Base-by-base conservation (phyloP, 1,284 basidiomycete genomes). In the Stygiomarasmius scandens region DNA sequence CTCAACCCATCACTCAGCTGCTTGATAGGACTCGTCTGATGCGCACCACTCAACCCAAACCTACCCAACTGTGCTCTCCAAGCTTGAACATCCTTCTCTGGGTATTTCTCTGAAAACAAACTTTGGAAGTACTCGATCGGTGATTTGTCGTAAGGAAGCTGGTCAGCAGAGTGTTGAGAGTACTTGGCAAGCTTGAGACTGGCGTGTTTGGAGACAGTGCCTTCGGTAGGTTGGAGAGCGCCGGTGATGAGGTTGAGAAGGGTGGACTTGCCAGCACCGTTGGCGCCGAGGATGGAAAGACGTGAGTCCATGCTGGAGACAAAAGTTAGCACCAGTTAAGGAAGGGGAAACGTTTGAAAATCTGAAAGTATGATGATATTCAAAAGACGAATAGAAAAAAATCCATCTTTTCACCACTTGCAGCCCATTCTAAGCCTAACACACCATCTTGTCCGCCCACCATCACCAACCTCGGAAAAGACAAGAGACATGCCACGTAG, bases 161-260 rank as follows among this genome's bases (percentile, higher is more conserved):
- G 97, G 76, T 99, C 97, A 25, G 97, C 96, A 54, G 92, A 95
- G 80, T 99, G 97, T 79, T 99, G 97, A 38, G 92, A 95, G 83
- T 98, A 99, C 74, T 95, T 96, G 63, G 93, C 95, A 60, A 99
- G 87, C 77, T 99, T 99, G 67, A 99, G 83, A 36, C 82, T 84
- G 52, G 90, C 81, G 74, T 99, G 96, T 66, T 94, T 93, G 52
- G 90, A 91, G 64, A 99, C 74, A 23, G 92, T 92, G 52, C 96
- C 96, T 70, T 93, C 85, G 59, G 77, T 78, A 1, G 97, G 95
- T 65, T 91, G 88, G 36, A 97, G 83, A 14, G 72, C 82, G 52
- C 93, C 85, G 9, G 92, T 98, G 76, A 99, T 95, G 58, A 99
- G 86, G 79, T 98, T 90, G 47, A 99, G 85, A 52, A 99, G 86